Evolutionary conservation across 2,329 filamentous ascomycete species (phyloP), one percentile per base, ranked within the genome.

Genomic region (Pseudogymnoascus sp.): DNA sequence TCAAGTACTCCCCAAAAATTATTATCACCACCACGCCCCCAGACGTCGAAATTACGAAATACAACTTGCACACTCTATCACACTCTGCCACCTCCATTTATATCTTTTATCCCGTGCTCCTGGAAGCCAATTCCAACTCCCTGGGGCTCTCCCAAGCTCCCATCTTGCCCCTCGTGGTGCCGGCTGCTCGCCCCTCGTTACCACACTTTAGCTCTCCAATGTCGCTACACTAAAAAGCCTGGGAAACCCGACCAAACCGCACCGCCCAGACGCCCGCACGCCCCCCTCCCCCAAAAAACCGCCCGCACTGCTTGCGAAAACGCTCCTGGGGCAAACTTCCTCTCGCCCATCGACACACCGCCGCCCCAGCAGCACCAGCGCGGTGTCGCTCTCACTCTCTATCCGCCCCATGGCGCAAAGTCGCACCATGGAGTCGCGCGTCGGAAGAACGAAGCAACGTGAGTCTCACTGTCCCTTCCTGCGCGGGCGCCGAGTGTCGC

Each of bases 401-500:
- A 47, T 47, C 42, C 42, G 42, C 42, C 42, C 42, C 42, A 74
- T 74, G 72, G 69, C 70, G 64, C 67, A 68, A 64, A 78, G 72
- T 71, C 83, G 83, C 70, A 78, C 83, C 61, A 88, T 87, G 85
- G 82, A 92, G 79, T 90, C 89, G 66, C 84, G 90, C 72, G 87
- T 85, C 62, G 90, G 90, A 71, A 83, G 90, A 74, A 86, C 80
- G 73, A 93, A 93, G 74, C 90, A 95, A 78, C 85, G 90, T 92
- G 81, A 86, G 88, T 89, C 50, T 63, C 64, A 7, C 19, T 47
- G 11, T 24, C 42, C 42, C 42, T 44, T 47, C 42, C 42, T 47
- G 19, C 42, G 2, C 14, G 42, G 13, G 42, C 21, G 21, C 21
- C 21, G 42, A 47, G 40, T n/a, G 42, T 47, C 42, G 42, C 42